phyloP scores from a whole-genome alignment of 139 green algal species.

The Coelastrella sp. region DNA sequence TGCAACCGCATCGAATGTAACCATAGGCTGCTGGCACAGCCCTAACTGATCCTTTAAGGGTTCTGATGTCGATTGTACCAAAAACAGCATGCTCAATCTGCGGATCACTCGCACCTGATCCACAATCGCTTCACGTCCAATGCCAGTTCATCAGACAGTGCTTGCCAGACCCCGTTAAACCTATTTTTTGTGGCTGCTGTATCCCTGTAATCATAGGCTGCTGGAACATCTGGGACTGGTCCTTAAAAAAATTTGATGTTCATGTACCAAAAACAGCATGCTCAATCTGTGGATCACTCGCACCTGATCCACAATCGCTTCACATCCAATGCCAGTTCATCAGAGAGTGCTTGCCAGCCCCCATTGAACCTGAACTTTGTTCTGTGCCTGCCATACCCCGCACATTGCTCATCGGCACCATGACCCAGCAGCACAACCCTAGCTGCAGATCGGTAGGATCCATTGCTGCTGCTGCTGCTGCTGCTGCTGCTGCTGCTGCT shows the following conservation, averaged over 20 bases:
- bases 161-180: slow-evolving; percentile 50
- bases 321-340: slow-evolving; percentile 91
- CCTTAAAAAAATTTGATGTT: not conserved
- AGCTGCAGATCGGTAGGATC: slow-evolving; percentile 59
- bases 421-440: slow-evolving; percentile 91
- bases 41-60: not conserved
- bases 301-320: slow-evolving; percentile 82
- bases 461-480: slow-evolving; percentile 45
- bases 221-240: not conserved
- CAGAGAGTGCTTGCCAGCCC: slow-evolving; percentile 56
- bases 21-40: not conserved
- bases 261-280: not conserved
- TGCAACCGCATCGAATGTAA: too few relatives aligned
- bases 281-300: not conserved
- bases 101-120: slow-evolving; percentile 54
- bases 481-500: slow-evolving; percentile 41
- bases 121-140: slow-evolving; percentile 91
- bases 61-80: not conserved
- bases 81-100: too few relatives aligned
- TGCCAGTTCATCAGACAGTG: slow-evolving; percentile 77
- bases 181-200: slow-evolving; percentile 72
- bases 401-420: slow-evolving; percentile 96
- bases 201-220: slow-evolving; percentile 64
- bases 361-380: slow-evolving; percentile 64
- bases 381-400: slow-evolving; percentile 93